Evolutionary conservation across 805 yeast species (phyloP).

Genomic region (Candida orba): DNA sequence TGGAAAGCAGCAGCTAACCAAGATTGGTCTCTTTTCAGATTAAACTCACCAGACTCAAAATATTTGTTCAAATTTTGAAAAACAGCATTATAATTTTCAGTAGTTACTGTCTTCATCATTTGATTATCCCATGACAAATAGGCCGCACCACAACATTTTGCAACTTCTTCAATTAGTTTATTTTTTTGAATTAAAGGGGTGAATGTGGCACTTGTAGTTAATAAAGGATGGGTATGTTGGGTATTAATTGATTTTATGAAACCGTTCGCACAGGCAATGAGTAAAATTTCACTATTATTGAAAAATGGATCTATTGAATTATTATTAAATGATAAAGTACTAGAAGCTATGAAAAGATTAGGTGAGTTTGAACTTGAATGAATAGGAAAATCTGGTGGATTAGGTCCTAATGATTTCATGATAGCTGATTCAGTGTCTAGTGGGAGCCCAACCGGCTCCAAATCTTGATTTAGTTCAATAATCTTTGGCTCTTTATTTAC

Average conservation of each 20-base stretch:
- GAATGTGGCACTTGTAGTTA: conserved; percentile 35
- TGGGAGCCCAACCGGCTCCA: too few species aligned
- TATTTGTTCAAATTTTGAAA: background rate
- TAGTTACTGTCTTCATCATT: conserved; percentile 19
- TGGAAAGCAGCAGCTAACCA: conserved; percentile 36
- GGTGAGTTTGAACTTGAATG: too few species aligned
- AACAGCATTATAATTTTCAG: conserved; percentile 18
- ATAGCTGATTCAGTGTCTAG: too few species aligned
- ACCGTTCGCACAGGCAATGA: conserved; percentile 27
- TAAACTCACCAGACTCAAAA: conserved; percentile 1
- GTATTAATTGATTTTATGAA: conserved; percentile 36
- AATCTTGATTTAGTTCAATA: too few species aligned
- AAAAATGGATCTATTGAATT: conserved; percentile 5
- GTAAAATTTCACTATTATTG: too few species aligned
- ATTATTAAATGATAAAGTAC: background rate
- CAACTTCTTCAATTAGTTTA: conserved; percentile 26
- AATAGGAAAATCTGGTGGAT: too few species aligned
- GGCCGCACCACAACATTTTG: conserved; percentile 36
- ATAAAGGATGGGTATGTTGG: conserved; percentile 32
- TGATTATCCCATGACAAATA: conserved; percentile 28
- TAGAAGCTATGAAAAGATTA: too few species aligned
- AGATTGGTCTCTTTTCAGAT: conserved; percentile 8
- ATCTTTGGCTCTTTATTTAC: too few species aligned
- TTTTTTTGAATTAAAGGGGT: conserved; percentile 29
- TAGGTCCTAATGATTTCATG: too few species aligned